Base-by-base conservation (phyloP, 768 basidiomycete species). In the Boletus eberwhitei region DNA sequence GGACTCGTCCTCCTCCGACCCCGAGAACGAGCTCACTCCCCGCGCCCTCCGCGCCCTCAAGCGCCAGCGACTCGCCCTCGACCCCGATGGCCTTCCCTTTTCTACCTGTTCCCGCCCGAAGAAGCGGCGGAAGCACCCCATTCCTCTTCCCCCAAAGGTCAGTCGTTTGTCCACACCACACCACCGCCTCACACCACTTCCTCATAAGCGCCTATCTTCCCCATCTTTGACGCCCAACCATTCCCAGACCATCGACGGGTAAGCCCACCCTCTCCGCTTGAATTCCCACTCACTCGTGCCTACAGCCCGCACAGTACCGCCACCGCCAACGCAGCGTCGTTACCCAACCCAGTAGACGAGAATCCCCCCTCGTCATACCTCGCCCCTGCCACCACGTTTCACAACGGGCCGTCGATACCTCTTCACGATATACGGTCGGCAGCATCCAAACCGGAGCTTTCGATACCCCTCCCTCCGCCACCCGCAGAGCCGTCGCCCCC, bases 21-120 rank as follows among this genome's bases (percentile, higher is more conserved):
- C 55, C 26, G 66, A 69, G 32, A 65, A 67, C 62, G 68, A 71
- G 35, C 69, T 70, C 54, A 70, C 69, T 0, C 69, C 69, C 37
- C 68, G 69, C 50, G 69, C 69, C 2, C 70, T 70, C 40, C 71
- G 69, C 40, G 69, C 69, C 0, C 68, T 70, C 62, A 70, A 70
- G 29, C 69, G 69, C 5, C 69, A 63, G 29, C 68, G 70, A 1
- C 68, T 68, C 59, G 21, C 70, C 1, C 60, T 66, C 59, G 70
- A 70, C 66, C 55, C 50, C 26, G 67, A 70, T 41, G 58, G 59
- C n/a, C 52, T 69, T 43, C 61, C 63, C n/a, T 39, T 69, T 9
- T 11, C 54, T 1, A 11, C 52, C 14, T 59, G 61, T 14, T 11
- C 47, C 1, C 60, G 62, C 35, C 40, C 60, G 11, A 59, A 40